phyloP scores from a whole-genome alignment of 2,329 filamentous ascomycete genomes.

The Exophiala bonariae region DNA sequence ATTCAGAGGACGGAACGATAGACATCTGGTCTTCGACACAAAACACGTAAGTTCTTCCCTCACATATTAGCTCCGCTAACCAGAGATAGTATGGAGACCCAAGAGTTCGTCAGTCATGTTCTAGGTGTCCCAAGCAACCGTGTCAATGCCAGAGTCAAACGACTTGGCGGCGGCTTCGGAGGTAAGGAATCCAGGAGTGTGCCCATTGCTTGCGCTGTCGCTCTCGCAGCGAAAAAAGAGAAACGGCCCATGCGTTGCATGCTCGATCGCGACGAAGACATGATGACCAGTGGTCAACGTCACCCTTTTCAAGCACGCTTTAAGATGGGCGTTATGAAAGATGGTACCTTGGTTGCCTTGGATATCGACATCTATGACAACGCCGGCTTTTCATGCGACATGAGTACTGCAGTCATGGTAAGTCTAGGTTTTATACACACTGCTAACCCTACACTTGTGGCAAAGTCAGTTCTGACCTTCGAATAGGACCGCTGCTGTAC shows the following conservation, averaged over 20 bases:
- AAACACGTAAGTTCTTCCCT: conserved; percentile 60
- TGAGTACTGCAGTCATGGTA: conserved; percentile 73
- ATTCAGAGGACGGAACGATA: conserved; percentile 90
- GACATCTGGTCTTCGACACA: conserved; percentile 92
- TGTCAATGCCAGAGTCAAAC: conserved; percentile 84
- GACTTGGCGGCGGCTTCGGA: conserved; percentile 90
- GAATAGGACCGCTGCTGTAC: conserved; percentile 68
- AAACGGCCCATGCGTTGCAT: conserved; percentile 85
- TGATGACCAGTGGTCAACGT: conserved; percentile 84
- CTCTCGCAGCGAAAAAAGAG: conserved; percentile 82
- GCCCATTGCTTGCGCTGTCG: conserved; percentile 78
- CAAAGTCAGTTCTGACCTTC: background rate
- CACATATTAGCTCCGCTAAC: background rate
- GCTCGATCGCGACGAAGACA: conserved; percentile 96
- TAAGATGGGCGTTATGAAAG: conserved; percentile 94
- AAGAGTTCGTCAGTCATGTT: conserved; percentile 82
- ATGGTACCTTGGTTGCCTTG: conserved; percentile 89
- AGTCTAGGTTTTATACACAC: background rate
- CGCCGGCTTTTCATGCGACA: conserved; percentile 73
- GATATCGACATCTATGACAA: conserved; percentile 92
- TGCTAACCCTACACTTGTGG: background rate
- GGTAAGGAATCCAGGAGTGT: conserved; percentile 91
- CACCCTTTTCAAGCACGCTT: conserved; percentile 88
- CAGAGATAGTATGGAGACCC: conserved; percentile 78
- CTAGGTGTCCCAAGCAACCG: conserved; percentile 84